These are phyloP conservation scores for Aspergillus hiratsukae DNA, from an alignment of 2,329 filamentous ascomycete genomes.

Conservation along the genomic window DNA sequence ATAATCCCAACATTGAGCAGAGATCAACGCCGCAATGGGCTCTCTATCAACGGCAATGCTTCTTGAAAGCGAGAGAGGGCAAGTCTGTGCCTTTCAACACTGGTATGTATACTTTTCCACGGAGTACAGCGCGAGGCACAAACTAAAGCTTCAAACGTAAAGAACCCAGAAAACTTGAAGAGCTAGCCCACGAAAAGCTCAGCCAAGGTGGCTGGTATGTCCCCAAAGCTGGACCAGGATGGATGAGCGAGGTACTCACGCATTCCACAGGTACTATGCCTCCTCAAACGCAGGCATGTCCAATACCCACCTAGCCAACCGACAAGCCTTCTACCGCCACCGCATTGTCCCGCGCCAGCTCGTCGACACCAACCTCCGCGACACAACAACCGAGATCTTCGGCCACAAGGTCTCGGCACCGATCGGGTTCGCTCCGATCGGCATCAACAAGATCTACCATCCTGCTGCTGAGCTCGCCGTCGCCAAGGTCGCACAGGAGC, in stretches of 20 bases:
- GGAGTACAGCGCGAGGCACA: neutral
- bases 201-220: slow-evolving; percentile 53
- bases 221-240: neutral
- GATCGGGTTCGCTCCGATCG: slow-evolving; percentile 61
- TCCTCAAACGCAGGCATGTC: slow-evolving; percentile 35
- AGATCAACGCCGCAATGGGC: slow-evolving; percentile 52
- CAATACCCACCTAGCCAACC: slow-evolving; percentile 52
- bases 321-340: slow-evolving; percentile 61
- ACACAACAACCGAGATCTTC: slow-evolving; percentile 56
- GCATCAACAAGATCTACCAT: slow-evolving; percentile 64
- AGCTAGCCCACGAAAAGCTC: slow-evolving; percentile 53
- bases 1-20: slow-evolving; percentile 48
- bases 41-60: slow-evolving; percentile 53
- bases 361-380: slow-evolving; percentile 56
- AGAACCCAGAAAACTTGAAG: slow-evolving; percentile 56
- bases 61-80: slow-evolving; percentile 52
- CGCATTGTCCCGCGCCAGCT: slow-evolving; percentile 59
- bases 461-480: slow-evolving; percentile 55
- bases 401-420: slow-evolving; percentile 56
- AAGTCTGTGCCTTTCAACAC: slow-evolving; percentile 51
- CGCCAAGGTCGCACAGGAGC: slow-evolving; percentile 55
- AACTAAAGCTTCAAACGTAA: neutral
- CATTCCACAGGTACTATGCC: slow-evolving; percentile 26
- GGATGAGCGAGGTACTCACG: neutral
- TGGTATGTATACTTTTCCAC: slow-evolving; percentile 22